Percentiles rank a stretch among this genome's conserved stretches.
phyloP scores from a whole-genome alignment of 176 grass and related monocot genomes.

The Pharus latifolius region DNA sequence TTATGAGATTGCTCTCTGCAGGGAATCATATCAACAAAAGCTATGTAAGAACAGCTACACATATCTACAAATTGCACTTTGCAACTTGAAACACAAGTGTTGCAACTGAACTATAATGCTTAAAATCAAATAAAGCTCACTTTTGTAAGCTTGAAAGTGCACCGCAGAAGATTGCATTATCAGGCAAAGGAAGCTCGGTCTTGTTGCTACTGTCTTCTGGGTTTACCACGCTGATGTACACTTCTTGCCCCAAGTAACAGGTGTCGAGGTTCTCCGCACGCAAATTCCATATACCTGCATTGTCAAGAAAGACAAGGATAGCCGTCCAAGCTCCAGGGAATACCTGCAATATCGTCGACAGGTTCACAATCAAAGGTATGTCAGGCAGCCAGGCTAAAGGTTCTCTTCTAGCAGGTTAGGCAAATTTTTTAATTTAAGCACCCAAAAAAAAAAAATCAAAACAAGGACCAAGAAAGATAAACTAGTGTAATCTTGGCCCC shows the following conservation, averaged over 20 bases:
- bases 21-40: neutral
- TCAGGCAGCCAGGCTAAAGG: neutral
- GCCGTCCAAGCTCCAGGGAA: slow-evolving; percentile 93
- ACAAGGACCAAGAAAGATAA: too few species aligned
- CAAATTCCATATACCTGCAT: slow-evolving; percentile 91
- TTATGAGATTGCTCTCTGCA: slow-evolving; percentile 79
- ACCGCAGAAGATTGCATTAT: slow-evolving; percentile 85
- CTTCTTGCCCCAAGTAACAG: slow-evolving; percentile 89
- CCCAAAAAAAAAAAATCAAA: too few species aligned
- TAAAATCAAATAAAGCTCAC: slow-evolving; percentile 36
- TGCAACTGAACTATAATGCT: neutral
- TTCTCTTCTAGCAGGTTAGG: too few species aligned
- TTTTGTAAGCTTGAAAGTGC: slow-evolving; percentile 76
- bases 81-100: neutral
- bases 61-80: neutral
- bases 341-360: slow-evolving; percentile 42
- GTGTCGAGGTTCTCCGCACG: slow-evolving; percentile 70
- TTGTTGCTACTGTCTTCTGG: slow-evolving; percentile 49
- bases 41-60: neutral
- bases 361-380: neutral
- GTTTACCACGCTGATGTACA: slow-evolving; percentile 83
- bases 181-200: slow-evolving; percentile 44
- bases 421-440: too few species aligned
- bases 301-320: slow-evolving; percentile 88
- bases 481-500: too few species aligned